Evolutionary conservation across 805 yeast genomes (phyloP).

Genomic region (Metschnikowia hibisci): DNA sequence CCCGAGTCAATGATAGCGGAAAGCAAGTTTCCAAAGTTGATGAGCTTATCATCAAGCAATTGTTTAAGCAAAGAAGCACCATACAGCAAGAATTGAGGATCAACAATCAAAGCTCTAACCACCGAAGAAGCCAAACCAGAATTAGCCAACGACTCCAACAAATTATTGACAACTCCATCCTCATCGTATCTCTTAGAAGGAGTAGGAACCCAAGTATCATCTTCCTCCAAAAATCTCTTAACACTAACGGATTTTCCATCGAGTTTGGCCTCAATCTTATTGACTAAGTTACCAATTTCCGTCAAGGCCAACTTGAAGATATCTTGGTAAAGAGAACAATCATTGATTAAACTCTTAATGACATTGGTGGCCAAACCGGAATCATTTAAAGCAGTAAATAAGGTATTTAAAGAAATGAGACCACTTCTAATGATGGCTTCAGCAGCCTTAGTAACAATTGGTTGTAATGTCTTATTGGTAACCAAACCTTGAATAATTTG

Average conservation of each 20-base stretch:
- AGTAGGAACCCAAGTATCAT: constrained; percentile 2
- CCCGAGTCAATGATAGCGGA: constrained; percentile 34
- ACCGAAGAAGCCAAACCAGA: constrained; percentile 41
- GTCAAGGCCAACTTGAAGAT: constrained; percentile 35
- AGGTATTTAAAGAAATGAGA: constrained; percentile 31
- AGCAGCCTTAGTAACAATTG: constrained; percentile 27
- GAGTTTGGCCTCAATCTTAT: constrained; percentile 22
- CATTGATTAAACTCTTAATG: constrained; percentile 31
- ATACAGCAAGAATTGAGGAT: constrained; percentile 32
- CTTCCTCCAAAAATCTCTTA: constrained; percentile 22
- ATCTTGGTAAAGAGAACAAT: constrained; percentile 38
- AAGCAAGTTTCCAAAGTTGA: constrained; percentile 26
- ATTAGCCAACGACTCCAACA: constrained; percentile 41
- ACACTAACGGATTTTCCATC: constrained; percentile 19
- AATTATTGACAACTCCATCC: constrained; percentile 25
- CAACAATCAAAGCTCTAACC: constrained; percentile 35
- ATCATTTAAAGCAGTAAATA: constrained; percentile 37
- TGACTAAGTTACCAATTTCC: constrained; percentile 30
- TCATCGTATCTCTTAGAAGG: constrained; percentile 16
- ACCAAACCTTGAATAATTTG: constrained; percentile 31
- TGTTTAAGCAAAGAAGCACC: constrained; percentile 36
- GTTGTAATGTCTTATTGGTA: constrained; percentile 29
- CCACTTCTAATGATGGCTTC: constrained; percentile 30
- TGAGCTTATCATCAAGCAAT: constrained; percentile 28
- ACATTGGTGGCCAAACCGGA: constrained; percentile 40